Percentiles rank a stretch among this genome's conserved stretches.
Conservation (phyloP, 1,284 basidiomycete genomes). For the Ustilago lituana region DNA sequence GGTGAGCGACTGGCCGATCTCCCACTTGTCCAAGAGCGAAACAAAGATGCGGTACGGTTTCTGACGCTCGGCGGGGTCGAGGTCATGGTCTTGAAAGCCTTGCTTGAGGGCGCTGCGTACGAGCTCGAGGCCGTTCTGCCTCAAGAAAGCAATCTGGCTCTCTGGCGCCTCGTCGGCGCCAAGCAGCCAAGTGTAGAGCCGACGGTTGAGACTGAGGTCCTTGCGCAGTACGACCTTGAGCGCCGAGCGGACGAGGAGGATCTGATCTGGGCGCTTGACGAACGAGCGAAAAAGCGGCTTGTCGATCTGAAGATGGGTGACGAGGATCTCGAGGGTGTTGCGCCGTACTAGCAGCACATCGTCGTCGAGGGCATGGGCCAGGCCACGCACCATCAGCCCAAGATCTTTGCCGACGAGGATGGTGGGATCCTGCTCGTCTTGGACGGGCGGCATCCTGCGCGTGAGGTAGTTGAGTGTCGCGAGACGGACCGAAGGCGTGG, state of each 20-base stretch:
- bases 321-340: conserved; percentile 59
- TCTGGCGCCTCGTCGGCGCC: conserved; percentile 78
- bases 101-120: conserved; percentile 46
- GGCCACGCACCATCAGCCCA: conserved; percentile 90
- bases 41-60: conserved; percentile 94
- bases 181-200: conserved; percentile 91
- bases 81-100: conserved; percentile 24
- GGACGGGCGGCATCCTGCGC: conserved; percentile 75
- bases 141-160: conserved; percentile 49
- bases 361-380: conserved; percentile 85
- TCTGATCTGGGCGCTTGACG: conserved; percentile 40
- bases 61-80: conserved; percentile 77
- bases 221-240: conserved; percentile 74
- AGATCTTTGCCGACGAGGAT: conserved; percentile 75
- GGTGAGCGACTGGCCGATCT: conserved; percentile 85
- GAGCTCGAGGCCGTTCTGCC: conserved; percentile 39
- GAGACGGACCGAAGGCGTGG: conserved; percentile 84
- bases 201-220: conserved; percentile 90
- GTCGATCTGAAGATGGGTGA: conserved; percentile 52
- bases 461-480: conserved; percentile 87
- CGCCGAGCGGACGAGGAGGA: conserved; percentile 55
- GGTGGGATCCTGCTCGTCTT: conserved; percentile 27
- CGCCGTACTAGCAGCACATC: conserved; percentile 74
- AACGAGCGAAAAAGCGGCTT: conserved; percentile 35
- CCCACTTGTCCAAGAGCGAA: conserved; percentile 94